phyloP scores from a whole-genome alignment of 1,284 basidiomycete genomes.

The Rhodotorula sp. region DNA sequence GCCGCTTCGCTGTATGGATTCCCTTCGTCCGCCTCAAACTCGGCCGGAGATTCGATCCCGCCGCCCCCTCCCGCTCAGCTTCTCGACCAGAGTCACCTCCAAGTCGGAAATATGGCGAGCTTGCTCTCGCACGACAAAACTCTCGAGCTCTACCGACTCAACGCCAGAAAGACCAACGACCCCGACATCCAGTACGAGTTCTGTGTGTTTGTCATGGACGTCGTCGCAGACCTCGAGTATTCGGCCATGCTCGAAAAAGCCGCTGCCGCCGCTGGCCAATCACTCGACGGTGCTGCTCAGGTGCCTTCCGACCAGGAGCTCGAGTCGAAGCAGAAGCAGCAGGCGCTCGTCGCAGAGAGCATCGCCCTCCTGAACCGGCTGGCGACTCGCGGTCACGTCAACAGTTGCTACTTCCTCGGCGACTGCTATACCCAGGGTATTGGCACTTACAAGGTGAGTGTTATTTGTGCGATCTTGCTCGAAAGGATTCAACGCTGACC shows the following conservation, averaged over 20 bases:
- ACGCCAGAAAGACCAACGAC: constrained; percentile 98
- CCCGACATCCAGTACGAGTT: constrained; percentile 97
- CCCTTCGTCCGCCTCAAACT: neutral
- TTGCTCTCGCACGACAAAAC: constrained; percentile 92
- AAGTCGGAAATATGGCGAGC: constrained; percentile 86
- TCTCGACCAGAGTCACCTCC: constrained; percentile 89
- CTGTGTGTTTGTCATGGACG: constrained; percentile 97
- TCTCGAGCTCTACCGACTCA: constrained; percentile 91
- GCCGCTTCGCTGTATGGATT: constrained; percentile 33
- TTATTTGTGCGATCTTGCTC: neutral
- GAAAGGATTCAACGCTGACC: neutral
- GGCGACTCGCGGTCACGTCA: constrained; percentile 87
- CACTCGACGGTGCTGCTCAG: neutral
- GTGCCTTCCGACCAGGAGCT: constrained; percentile 52
- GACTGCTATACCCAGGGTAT: constrained; percentile 98
- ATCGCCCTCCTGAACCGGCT: constrained; percentile 79
- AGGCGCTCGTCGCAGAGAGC: constrained; percentile 83
- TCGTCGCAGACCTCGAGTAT: constrained; percentile 48
- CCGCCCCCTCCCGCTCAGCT: constrained; percentile 47
- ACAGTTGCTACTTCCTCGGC: constrained; percentile 94
- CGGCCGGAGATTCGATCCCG: neutral
- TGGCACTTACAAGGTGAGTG: constrained; percentile 63
- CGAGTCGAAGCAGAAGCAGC: constrained; percentile 64
- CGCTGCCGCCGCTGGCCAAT: neutral
- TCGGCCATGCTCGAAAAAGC: constrained; percentile 52